phyloP scores from a whole-genome alignment of 2,329 filamentous ascomycete species.

The Sporothrix humicola region DNA sequence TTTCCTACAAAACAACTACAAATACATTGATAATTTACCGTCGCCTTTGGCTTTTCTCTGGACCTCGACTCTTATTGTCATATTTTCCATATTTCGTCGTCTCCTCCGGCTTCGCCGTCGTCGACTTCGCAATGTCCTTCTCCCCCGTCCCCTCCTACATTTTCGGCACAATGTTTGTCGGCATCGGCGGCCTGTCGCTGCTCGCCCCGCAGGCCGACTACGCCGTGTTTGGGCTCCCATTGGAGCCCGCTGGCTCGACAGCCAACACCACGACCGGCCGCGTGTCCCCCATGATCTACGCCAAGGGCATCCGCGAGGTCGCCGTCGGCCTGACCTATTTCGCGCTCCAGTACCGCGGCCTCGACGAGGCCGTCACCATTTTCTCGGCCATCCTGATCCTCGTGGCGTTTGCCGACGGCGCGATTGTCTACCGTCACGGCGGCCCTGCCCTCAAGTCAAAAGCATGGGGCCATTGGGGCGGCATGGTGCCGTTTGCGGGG shows the following conservation, averaged over 20 bases:
- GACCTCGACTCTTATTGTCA: too few species aligned
- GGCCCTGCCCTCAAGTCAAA: background rate
- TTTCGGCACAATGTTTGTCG: constrained; percentile 20
- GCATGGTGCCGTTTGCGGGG: background rate
- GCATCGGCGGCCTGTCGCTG: constrained; percentile 12
- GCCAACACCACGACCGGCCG: background rate
- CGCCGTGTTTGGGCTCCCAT: constrained; percentile 21
- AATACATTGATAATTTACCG: too few species aligned
- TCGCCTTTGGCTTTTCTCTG: too few species aligned
- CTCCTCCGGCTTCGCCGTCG: too few species aligned
- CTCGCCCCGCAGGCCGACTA: constrained; percentile 21
- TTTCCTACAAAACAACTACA: background rate
- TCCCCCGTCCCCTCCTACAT: constrained; percentile 9
- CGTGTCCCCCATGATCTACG: constrained; percentile 23
- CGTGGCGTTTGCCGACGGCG: constrained; percentile 12
- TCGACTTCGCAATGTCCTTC: background rate
- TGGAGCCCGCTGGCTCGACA: background rate
- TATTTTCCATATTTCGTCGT: too few species aligned
- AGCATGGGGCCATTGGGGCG: constrained; percentile 12
- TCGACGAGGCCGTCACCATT: constrained; percentile 12
- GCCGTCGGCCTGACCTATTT: constrained; percentile 24
- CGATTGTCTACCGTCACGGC: constrained; percentile 15
- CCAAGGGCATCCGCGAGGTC: constrained; percentile 23
- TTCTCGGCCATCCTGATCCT: constrained; percentile 4
- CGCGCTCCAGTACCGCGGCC: constrained; percentile 23